Conservation (phyloP, 805 yeast genomes). For the Suhomyces faveliae region DNA sequence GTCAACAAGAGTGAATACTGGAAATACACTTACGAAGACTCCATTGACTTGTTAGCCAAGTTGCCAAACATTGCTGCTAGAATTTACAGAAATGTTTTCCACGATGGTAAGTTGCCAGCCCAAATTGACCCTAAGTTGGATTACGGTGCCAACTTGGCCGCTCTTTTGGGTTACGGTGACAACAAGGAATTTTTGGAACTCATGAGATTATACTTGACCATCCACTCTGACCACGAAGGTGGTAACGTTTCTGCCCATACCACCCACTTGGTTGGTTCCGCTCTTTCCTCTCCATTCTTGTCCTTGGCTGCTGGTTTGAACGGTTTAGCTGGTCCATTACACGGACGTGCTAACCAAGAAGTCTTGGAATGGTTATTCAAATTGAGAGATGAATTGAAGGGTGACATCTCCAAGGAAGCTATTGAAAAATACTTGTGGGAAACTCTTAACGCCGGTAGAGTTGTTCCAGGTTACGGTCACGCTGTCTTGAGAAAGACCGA, state of each 20-base stretch:
- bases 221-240: conserved; percentile 82
- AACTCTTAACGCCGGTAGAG: conserved; percentile 68
- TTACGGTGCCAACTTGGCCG: conserved; percentile 72
- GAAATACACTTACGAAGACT: conserved; percentile 74
- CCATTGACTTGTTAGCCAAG: conserved; percentile 65
- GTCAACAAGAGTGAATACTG: conserved; percentile 69
- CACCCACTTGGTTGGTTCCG: conserved; percentile 80
- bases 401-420: conserved; percentile 51
- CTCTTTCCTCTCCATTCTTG: conserved; percentile 72
- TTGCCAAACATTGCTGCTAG: conserved; percentile 74
- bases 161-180: conserved; percentile 58
- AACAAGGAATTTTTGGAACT: conserved; percentile 64
- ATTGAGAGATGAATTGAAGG: conserved; percentile 64
- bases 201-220: conserved; percentile 68
- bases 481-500: conserved; percentile 83
- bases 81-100: conserved; percentile 63
- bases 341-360: conserved; percentile 84
- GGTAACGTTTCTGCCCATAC: conserved; percentile 83
- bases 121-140: conserved; percentile 53
- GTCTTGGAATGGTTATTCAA: conserved; percentile 71
- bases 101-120: conserved; percentile 57
- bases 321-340: conserved; percentile 85
- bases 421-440: conserved; percentile 72
- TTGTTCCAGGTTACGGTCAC: conserved; percentile 87
- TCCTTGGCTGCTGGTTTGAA: conserved; percentile 76